Evolutionary conservation across 225 moss, liverwort and hornwort species (phyloP), one percentile per base, ranked within the genome.

Genomic region (Physcomitrellopsis africana): DNA sequence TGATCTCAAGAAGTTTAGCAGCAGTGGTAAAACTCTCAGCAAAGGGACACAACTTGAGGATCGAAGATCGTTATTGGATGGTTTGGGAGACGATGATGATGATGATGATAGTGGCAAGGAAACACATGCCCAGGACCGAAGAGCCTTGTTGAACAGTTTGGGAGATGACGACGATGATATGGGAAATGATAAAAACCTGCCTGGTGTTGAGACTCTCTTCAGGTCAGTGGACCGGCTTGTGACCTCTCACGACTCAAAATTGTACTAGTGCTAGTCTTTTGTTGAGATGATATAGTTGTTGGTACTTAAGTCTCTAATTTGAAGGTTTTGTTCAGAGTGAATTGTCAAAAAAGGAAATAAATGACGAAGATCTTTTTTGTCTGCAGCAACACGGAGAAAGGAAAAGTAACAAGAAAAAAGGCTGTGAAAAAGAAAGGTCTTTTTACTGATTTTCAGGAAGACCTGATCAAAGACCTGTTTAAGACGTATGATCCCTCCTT

Each of bases 391-490:
- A 49, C 68, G 74, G 84, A 82, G 41, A 82, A 87, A 46, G 92
- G 83, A 15, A 83, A 79, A 81, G 82, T 81, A 8, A 86, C 72
- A 37, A 72, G 82, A 52, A 75, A 83, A 53, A 82, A 75, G 48
- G 60, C 13, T 44, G 68, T 72, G 70, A 77, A 85, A 72, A 80
- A 73, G 68, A 70, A 78, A 77, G 80, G 70, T 22, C 63, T 76
- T 26, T 88, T 94, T 61, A 87, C 89, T 5, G 93, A 94, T 64
- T 80, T 80, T 58, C 70, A 92, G 68, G 92, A 83, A 66, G 81
- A 82, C 29, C 61, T 85, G 15, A 87, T 94, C 55, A 91, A 84
- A 67, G 89, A 91, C 1, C 66, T 96, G 14, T 96, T 88, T 67
- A 83, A 81, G 74, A 89, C 77, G 96, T 96, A 59, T 74, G 73